Conservation (phyloP, 2,329 filamentous ascomycete species). For the Dothistroma septosporum region DNA sequence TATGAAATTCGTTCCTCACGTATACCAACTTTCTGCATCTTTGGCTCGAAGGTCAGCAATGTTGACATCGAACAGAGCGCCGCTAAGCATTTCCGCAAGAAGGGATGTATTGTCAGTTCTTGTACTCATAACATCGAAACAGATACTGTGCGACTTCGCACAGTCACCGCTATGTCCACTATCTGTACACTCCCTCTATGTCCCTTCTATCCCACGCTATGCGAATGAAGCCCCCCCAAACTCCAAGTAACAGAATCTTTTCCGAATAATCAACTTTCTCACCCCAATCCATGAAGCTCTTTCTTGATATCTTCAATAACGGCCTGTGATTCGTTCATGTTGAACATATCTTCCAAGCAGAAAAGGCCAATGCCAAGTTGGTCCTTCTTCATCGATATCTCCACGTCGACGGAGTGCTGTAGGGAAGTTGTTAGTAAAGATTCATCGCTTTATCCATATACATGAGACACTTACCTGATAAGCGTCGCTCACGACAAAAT, state of each 20-base stretch:
- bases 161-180: neutral
- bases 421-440: slow-evolving; percentile 1
- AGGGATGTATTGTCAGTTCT: slow-evolving; percentile 6
- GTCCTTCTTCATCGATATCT: slow-evolving; percentile 49
- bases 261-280: neutral
- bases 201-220: neutral
- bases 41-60: slow-evolving; percentile 35
- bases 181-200: neutral
- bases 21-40: slow-evolving; percentile 37
- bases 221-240: neutral
- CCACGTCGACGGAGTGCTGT: slow-evolving; percentile 54
- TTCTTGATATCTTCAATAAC: slow-evolving; percentile 34
- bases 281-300: slow-evolving; percentile 18
- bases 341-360: slow-evolving; percentile 43
- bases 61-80: slow-evolving; percentile 26
- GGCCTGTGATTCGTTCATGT: slow-evolving; percentile 35
- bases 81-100: slow-evolving; percentile 11
- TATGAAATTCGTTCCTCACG: slow-evolving; percentile 30
- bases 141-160: no score
- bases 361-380: slow-evolving; percentile 53
- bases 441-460: neutral
- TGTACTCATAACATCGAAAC: neutral
- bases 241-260: neutral
- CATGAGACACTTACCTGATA: slow-evolving; percentile 39
- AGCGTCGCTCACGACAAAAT: slow-evolving; percentile 11